Base-by-base conservation (phyloP, 2,329 filamentous ascomycete species). In the Venturia asperata region DNA sequence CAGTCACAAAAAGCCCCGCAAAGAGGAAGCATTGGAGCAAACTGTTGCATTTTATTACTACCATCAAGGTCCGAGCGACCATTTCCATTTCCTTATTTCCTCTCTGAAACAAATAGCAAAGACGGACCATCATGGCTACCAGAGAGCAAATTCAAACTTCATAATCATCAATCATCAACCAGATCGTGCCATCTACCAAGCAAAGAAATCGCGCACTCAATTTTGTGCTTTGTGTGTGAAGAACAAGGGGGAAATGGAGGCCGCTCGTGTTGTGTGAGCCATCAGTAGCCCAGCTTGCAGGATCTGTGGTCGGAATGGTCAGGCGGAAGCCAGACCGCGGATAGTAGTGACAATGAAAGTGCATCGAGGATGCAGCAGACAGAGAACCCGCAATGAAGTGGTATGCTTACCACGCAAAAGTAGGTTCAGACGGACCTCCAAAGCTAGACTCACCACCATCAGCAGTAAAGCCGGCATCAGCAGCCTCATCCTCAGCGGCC, bases 401-500 rank as follows among this genome's bases (percentile, higher is more conserved):
- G 17, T 11, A n/a, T 56, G 49, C 30, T 58, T 58, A 58, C 52
- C 52, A 58, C 13, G 15, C 30, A 21, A 58, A 58, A 15, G 15
- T 15, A 37, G 27, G 5, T 27, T 58, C 52, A 13, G 52, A n/a
- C 17, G 7, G 27, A 58, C 15, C 52, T n/a, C 17, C 52, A 37
- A 58, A 37, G 52, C 15, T n/a, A 37, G 52, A 39, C 27, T 58
- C 30, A 58, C 30, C 27, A 56, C 27, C 17, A 24, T 63, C 42
- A 27, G 42, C 43, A 37, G 9, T 63, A 42, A 63, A 63, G 43
- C 43, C 43, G 39, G 39, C 19, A 13, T 52, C 61, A 17, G 39
- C 56, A 21, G 41, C 55, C 11, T 65, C 56, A 19, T 42, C 64
- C 7, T 6, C 55, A 37, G 17, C 56, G 34, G 19, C 42, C 34